These are phyloP conservation scores for Cladobotryum protrusum DNA, from an alignment of 2,329 filamentous ascomycete species.

Conservation along the genomic window DNA sequence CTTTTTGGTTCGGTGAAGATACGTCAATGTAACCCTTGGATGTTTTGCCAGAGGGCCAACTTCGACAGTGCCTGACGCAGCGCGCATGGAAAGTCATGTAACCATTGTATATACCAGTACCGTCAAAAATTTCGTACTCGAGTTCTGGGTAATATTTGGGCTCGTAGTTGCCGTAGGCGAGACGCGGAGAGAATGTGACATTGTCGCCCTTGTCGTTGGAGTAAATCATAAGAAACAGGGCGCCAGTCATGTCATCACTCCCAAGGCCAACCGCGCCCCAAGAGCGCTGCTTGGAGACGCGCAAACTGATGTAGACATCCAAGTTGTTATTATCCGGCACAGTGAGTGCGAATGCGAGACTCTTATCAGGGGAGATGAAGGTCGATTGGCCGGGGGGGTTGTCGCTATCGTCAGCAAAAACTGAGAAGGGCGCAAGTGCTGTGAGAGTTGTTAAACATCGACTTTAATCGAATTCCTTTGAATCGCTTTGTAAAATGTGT, in stretches of 20 bases:
- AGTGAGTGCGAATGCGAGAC: conserved; percentile 44
- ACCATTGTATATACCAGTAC: conserved; percentile 42
- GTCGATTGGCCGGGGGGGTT: conserved; percentile 31
- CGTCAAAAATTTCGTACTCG: conserved; percentile 37
- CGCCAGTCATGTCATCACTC: conserved; percentile 42
- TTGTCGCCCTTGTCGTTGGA: conserved; percentile 38
- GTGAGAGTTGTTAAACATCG: neutral
- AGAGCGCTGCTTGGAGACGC: conserved; percentile 37
- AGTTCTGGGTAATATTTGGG: conserved; percentile 42
- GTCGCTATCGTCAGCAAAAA: conserved; percentile 22
- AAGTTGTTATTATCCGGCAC: conserved; percentile 40
- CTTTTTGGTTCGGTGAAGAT: conserved; percentile 39
- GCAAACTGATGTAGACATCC: conserved; percentile 50
- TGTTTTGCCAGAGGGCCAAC: conserved; percentile 34
- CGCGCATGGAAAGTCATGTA: conserved; percentile 44
- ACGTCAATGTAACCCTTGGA: conserved; percentile 42
- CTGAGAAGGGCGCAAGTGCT: conserved; percentile 19
- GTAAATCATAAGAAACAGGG: conserved; percentile 52
- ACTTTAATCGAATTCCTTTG: neutral
- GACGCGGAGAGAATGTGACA: conserved; percentile 51
- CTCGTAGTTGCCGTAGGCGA: conserved; percentile 45
- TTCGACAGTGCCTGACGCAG: conserved; percentile 46
- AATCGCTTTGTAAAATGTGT: neutral
- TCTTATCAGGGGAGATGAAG: conserved; percentile 38
- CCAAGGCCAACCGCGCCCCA: conserved; percentile 54